These are phyloP conservation scores for Neostapfia colusana DNA, from an alignment of 176 grass and related monocot species.

Conservation along the genomic window DNA sequence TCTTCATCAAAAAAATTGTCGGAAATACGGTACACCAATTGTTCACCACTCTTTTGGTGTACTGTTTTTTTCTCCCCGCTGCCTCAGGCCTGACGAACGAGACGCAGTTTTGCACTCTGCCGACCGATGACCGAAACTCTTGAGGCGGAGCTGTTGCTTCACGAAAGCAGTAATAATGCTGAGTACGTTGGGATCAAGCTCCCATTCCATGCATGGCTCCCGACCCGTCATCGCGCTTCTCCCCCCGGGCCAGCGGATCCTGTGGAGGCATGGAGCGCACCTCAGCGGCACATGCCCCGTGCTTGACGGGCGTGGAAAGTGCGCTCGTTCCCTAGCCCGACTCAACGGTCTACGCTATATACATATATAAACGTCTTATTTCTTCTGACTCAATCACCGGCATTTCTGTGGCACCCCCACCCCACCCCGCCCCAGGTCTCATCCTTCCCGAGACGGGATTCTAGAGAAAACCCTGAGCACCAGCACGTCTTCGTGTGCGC, in stretches of 20 bases:
- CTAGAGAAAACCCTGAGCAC: slow-evolving; percentile 43
- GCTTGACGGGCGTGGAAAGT: slow-evolving; percentile 30
- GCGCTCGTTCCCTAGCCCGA: not conserved
- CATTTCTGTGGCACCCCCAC: slow-evolving; percentile 30
- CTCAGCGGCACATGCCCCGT: slow-evolving; percentile 36
- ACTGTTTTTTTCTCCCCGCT: too few relatives aligned
- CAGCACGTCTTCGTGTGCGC: slow-evolving; percentile 45
- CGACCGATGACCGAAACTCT: not conserved
- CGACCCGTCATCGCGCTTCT: not conserved
- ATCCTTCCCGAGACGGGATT: slow-evolving; percentile 45
- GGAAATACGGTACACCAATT: too few relatives aligned
- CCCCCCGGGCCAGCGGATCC: not conserved
- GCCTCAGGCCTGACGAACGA: not conserved
- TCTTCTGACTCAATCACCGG: slow-evolving; percentile 21
- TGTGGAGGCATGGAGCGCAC: not conserved
- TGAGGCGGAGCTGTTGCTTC: not conserved
- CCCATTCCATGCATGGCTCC: slow-evolving; percentile 9
- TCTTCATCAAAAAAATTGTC: too few relatives aligned
- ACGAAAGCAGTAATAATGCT: slow-evolving; percentile 19
- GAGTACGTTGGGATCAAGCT: slow-evolving; percentile 24
- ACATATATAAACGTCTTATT: too few relatives aligned
- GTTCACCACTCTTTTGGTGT: too few relatives aligned
- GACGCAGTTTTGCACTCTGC: not conserved
- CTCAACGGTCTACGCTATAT: too few relatives aligned
- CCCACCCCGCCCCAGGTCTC: too few relatives aligned